Base-by-base conservation (phyloP, 768 basidiomycete genomes). In the Suillus hirtellus region DNA sequence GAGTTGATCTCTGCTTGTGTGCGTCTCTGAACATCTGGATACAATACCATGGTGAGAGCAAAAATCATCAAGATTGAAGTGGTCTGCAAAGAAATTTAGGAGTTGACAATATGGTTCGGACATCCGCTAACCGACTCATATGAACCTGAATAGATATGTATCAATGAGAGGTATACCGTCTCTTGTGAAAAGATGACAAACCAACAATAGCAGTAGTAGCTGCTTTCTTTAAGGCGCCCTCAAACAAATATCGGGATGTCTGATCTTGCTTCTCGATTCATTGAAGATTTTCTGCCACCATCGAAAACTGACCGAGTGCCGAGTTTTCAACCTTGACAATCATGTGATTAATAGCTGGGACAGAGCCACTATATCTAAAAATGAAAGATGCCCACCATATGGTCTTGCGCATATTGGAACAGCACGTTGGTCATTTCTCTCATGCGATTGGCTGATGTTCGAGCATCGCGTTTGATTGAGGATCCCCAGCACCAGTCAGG, bases 1-100 rank as follows among this genome's bases (percentile, higher is more conserved):
- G 21, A 31, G 46, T 69, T 66, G 1, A 69, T 58, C 24, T 69
- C 68, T 7, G 52, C 61, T 43, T 69, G 68, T 19, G 69, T 69
- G 44, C 59, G 66, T 54, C 42, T 62, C 14, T 65, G 53, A 12
- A 49, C 50, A n/a, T 69, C 60, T 27, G 68, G 68, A 49, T 19
- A 34, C n/a, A 40, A 19, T 44, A 60, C 11, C 59, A 63, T 60
- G 2, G 63, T 59, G 52, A 63, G 49, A 17, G 12, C 19, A 52
- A 60, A 63, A 46, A 11, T 10, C 24, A 63, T 62, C 44, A 66
- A 47, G 14, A 62, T 61, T 1, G 72, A 47, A 0, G 62, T 21
- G 4, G 64, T 63, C 65, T 68, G 31, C 19, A 8, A 60, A 53
- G 1, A 64, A 15, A 37, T 3, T 55, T 21, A 65, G 37, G 8